Percentiles rank a stretch among this genome's conserved stretches.
Evolutionary conservation across 148 eudicot genomes (phyloP).

Genomic region (Selenicereus undatus): DNA sequence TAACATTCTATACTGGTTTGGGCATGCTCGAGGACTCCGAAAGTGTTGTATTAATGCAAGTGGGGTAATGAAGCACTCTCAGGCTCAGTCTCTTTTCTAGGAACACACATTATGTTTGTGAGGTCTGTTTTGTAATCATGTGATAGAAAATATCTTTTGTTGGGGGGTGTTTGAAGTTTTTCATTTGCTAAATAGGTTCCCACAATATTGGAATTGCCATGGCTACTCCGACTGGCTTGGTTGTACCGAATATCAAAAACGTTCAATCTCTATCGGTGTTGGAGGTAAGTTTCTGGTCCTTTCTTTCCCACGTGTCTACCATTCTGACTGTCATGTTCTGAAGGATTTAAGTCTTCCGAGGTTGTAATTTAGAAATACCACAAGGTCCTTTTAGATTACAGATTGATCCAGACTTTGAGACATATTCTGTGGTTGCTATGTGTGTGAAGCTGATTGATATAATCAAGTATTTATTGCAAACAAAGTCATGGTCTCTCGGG

Average conservation of each 20-base stretch:
- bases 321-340: background rate
- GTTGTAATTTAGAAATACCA: background rate
- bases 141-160: background rate
- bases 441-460: background rate
- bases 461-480: no score
- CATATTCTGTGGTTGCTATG: background rate
- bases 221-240: slow-evolving; percentile 93
- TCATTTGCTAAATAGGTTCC: slow-evolving; percentile 43
- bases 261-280: slow-evolving; percentile 79
- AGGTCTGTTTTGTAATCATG: background rate
- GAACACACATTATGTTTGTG: background rate
- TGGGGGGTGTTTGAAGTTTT: background rate
- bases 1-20: background rate
- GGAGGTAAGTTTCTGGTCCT: slow-evolving; percentile 53
- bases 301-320: background rate
- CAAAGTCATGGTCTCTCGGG: background rate
- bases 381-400: background rate
- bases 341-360: background rate
- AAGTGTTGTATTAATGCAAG: background rate
- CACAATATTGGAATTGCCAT: slow-evolving; percentile 96
- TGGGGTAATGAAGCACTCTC: no score
- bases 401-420: background rate
- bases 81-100: background rate
- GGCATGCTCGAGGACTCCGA: background rate
- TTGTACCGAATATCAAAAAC: slow-evolving; percentile 90